These are phyloP conservation scores for Prunus davidiana DNA, from an alignment of 306 rosid genomes.

Conservation along the genomic window DNA sequence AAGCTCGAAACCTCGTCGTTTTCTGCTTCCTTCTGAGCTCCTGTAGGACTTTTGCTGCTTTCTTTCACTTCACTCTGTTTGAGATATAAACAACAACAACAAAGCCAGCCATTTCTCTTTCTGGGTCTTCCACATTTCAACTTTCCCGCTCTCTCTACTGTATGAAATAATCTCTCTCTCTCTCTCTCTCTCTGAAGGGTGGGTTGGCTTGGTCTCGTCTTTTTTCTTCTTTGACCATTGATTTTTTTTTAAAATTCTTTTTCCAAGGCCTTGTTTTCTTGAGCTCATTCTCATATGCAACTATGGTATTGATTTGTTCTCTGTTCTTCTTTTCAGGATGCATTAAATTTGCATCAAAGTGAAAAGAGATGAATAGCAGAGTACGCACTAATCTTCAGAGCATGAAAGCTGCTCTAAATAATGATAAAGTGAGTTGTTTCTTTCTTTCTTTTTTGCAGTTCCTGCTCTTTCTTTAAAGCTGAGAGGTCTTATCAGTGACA, in stretches of 20 bases:
- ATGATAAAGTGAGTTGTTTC: slow-evolving; percentile 46
- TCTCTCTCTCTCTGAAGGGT: slow-evolving; percentile 19
- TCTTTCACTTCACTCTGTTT: slow-evolving; percentile 56
- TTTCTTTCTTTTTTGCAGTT: background rate
- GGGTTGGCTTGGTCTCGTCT: background rate
- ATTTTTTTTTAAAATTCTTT: too few species aligned
- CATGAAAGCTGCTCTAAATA: slow-evolving; percentile 44
- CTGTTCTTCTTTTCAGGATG: slow-evolving; percentile 29
- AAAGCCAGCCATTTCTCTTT: slow-evolving; percentile 33
- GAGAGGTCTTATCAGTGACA: slow-evolving; percentile 18
- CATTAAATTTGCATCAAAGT: slow-evolving; percentile 27
- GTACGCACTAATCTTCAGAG: slow-evolving; percentile 59
- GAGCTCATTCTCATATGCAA: too few species aligned
- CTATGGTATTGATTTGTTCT: slow-evolving; percentile 3
- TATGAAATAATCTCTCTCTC: slow-evolving; percentile 29
- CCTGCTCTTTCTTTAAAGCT: background rate
- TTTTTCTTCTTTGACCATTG: background rate
- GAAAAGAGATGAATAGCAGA: slow-evolving; percentile 54
- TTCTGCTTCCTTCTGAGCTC: slow-evolving; percentile 42
- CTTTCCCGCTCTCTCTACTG: slow-evolving; percentile 69
- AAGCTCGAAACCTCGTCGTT: slow-evolving; percentile 64
- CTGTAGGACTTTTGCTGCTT: slow-evolving; percentile 30
- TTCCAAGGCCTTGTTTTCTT: too few species aligned
- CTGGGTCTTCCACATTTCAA: slow-evolving; percentile 33
- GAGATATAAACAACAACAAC: slow-evolving; percentile 30